Evolutionary conservation across 805 yeast species (phyloP), one percentile per base, ranked within the genome.

Genomic region (Schwanniomyces vanrijiae): DNA sequence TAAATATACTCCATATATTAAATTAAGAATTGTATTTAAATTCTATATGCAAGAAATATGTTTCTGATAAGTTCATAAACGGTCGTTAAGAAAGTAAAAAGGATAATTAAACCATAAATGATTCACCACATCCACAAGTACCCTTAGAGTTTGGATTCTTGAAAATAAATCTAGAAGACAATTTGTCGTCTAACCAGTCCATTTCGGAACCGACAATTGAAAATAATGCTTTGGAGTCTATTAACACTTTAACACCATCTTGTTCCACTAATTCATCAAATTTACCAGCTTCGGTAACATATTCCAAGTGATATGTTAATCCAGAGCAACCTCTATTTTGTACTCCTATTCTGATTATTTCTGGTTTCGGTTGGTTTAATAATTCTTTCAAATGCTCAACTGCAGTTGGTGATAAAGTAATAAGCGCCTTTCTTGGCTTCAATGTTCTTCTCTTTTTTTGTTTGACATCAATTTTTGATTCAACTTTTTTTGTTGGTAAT

Each of bases 111-210:
- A 92, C 97, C 97, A 91, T 94, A 66, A 94, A 94, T 4, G 97
- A 89, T 72, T 94, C 99, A 45, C 99, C 99, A 68, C 99, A 94
- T 10, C 99, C 99, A 70, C 99, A 94, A 42, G 96, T 88, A 26
- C 98, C 99, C 73, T 92, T 94, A 34, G 96, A 87, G 69, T 94
- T 94, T 52, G 99, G 99, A 66, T 94, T 94, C 63, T 80, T 86
- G 76, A 94, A 94, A 16, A 94, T 90, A 64, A 94, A 94, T 60
- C 95, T 81, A 11, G 94, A 84, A 26, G 90, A 80, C 52, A 94
- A 74, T 65, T 90, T 91, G 61, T 94, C 97, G 61, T 94, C 98
- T 42, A 89, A 76, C 96, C 97, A 94, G 68, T 94, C 99, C 99
- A 94, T 94, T 68, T 91, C 96, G 5, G 96, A 86, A 0, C 99